These are phyloP conservation scores for Skeletonema grethae DNA, from an alignment of 108 stramenopile genomes.

Conservation along the genomic window DNA sequence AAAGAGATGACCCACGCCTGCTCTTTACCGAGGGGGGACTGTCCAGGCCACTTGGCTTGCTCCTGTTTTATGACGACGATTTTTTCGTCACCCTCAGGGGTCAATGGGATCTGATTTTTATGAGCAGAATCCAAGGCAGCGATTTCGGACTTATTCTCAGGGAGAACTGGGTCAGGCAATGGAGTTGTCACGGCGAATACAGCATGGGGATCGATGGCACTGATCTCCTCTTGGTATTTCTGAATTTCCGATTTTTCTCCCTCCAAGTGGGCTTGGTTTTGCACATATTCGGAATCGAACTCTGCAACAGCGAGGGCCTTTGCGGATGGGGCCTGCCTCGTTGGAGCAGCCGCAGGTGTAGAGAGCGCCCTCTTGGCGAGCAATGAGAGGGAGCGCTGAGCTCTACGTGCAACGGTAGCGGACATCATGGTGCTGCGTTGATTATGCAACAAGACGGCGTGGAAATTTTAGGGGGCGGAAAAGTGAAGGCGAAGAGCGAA, in stretches of 20 bases:
- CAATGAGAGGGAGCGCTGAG: slow-evolving; percentile 36
- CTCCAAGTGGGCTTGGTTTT: slow-evolving; percentile 31
- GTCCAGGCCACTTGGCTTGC: slow-evolving; percentile 57
- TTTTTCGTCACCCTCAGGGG: slow-evolving; percentile 66
- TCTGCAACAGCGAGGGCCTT: slow-evolving; percentile 39
- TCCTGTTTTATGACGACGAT: slow-evolving; percentile 76
- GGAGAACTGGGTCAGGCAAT: slow-evolving; percentile 63
- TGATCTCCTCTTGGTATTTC: slow-evolving; percentile 30
- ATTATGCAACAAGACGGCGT: background rate
- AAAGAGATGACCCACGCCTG: slow-evolving; percentile 80
- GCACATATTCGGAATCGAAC: slow-evolving; percentile 40
- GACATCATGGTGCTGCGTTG: slow-evolving; percentile 10
- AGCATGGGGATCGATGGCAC: slow-evolving; percentile 44
- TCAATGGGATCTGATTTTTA: slow-evolving; percentile 40
- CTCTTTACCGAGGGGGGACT: slow-evolving; percentile 61
- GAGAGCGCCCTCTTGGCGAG: slow-evolving; percentile 27
- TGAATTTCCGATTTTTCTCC: slow-evolving; percentile 39
- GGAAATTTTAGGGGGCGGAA: background rate
- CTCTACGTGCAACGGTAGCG: slow-evolving; percentile 36
- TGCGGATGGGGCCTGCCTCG: slow-evolving; percentile 28
- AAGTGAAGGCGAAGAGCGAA: background rate
- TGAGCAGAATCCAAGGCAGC: slow-evolving; percentile 78
- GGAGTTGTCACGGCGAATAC: slow-evolving; percentile 47
- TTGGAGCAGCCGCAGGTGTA: slow-evolving; percentile 28
- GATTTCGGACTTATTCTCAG: slow-evolving; percentile 76